Evolutionary conservation across 1,284 basidiomycete genomes (phyloP).

Genomic region (Papiliotrema terrestris): DNA sequence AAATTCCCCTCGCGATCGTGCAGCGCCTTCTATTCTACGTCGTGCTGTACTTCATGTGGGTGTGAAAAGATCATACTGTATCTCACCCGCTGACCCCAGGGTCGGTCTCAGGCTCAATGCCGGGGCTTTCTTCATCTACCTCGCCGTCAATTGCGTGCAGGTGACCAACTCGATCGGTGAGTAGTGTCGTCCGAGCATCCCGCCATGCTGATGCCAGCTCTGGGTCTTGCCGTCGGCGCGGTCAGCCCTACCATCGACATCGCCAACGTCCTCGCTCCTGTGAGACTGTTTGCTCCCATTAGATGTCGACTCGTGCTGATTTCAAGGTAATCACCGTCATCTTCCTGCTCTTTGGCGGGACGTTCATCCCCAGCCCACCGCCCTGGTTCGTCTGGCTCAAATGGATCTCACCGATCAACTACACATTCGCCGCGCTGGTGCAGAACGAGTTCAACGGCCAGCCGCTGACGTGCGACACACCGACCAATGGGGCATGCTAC

Average conservation of each 20-base stretch:
- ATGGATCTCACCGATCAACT: constrained; percentile 12
- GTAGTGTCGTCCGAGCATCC: neutral
- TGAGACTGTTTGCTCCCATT: too few species aligned
- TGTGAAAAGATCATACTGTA: neutral
- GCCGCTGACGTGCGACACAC: constrained; percentile 2
- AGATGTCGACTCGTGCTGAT: too few species aligned
- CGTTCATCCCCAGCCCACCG: constrained; percentile 11
- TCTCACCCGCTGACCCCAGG: neutral
- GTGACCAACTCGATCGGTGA: constrained; percentile 6
- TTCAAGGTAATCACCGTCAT: constrained; percentile 8
- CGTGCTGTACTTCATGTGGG: constrained; percentile 14
- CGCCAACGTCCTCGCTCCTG: constrained; percentile 10
- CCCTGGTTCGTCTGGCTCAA: constrained; percentile 16
- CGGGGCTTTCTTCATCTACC: constrained; percentile 8
- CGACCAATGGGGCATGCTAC: constrained; percentile 2
- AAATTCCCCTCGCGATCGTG: constrained; percentile 7
- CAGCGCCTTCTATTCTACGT: constrained; percentile 3
- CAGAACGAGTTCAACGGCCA: constrained; percentile 7
- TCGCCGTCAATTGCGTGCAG: constrained; percentile 7
- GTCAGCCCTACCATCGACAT: constrained; percentile 12
- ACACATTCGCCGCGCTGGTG: constrained; percentile 6
- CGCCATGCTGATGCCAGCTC: neutral
- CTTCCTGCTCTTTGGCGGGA: constrained; percentile 14
- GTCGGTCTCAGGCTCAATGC: constrained; percentile 8
- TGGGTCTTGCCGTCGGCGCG: constrained; percentile 10